Percentiles rank a stretch among this genome's conserved stretches.
These are phyloP conservation scores for Rhizophagus clarus DNA, from an alignment of 192 early-diverging fungal species.

Conservation along the genomic window DNA sequence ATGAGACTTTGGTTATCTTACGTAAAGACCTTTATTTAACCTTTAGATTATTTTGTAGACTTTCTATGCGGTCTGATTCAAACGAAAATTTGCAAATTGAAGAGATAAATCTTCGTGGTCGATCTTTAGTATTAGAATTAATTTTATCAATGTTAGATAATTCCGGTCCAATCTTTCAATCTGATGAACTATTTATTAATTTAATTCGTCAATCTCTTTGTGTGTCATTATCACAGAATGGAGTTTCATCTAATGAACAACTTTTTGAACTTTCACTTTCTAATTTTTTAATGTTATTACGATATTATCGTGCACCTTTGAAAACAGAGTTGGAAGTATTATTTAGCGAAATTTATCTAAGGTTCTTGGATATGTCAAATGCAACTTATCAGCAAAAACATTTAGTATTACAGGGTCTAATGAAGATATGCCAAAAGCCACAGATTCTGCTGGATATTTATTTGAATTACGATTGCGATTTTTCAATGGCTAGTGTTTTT, in stretches of 20 bases:
- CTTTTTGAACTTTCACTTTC: slow-evolving; percentile 51
- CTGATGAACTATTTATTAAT: slow-evolving; percentile 40
- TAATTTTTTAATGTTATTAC: slow-evolving; percentile 44
- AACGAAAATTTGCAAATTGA: slow-evolving; percentile 39
- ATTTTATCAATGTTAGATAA: slow-evolving; percentile 54
- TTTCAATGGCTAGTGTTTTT: slow-evolving; percentile 82
- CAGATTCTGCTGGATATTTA: slow-evolving; percentile 87
- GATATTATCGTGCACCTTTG: slow-evolving; percentile 53
- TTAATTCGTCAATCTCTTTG: slow-evolving; percentile 47
- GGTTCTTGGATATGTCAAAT: slow-evolving; percentile 78
- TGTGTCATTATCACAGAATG: slow-evolving; percentile 50
- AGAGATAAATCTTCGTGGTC: slow-evolving; percentile 45
- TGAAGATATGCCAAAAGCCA: slow-evolving; percentile 71
- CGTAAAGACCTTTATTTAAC: slow-evolving; percentile 49
- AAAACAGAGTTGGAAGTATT: slow-evolving; percentile 86
- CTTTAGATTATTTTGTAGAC: slow-evolving; percentile 45
- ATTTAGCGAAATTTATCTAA: slow-evolving; percentile 86
- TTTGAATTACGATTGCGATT: slow-evolving; percentile 92
- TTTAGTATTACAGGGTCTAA: slow-evolving; percentile 73
- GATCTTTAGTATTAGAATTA: slow-evolving; percentile 45
- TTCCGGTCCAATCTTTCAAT: slow-evolving; percentile 48
- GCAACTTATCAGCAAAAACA: slow-evolving; percentile 69
- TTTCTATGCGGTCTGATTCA: slow-evolving; percentile 41
- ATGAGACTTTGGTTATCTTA: slow-evolving; percentile 28
- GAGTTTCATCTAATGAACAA: slow-evolving; percentile 50